Base-by-base conservation (phyloP, 1,284 basidiomycete species). In the Golubevia pallescens region DNA sequence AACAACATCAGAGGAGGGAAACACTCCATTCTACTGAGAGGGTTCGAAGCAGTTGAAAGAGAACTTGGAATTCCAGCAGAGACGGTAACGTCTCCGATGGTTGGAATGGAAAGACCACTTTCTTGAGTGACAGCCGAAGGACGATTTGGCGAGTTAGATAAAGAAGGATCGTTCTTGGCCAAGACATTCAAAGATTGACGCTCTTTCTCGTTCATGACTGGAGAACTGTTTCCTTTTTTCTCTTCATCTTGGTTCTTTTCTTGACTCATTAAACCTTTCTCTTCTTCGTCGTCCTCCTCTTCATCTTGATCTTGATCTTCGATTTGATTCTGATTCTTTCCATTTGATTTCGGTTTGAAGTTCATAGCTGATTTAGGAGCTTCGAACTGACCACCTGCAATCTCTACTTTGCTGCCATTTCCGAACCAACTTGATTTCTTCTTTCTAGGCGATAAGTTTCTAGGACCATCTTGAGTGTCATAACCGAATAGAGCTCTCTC, bases 1-100 rank as follows among this genome's bases (percentile, higher is more conserved):
- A 81, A 71, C 6, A 81, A 68, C 77, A 77, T 77, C 52, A 81
- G 69, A 1, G 78, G 78, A 16, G 78, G 77, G 62, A 81, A 79
- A 69, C 75, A 76, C 19, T 76, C 66, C 23, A 60, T 61, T 38
- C 73, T 68, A 14, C 70, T 77, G 10, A 70, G 16, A 4, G 72
- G 76, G 23, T 70, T 65, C 6, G 63, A 60, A 3, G 63, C 57
- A 4, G 63, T 54, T 21, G 62, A 63, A 3, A 63, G 55, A 48
- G 52, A 51, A n/a, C 62, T 63, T 19, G 62, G 55, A 19, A 63
- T 58, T 24, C 62, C 62, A 19, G 62, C 48, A 21, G 23, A 28
- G 23, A 53, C 38, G 5, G 55, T 63, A 3, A 48, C 42, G 42
- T 48, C 42, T 48, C 42, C 42, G 42, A 48, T 16, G 13, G 42